Percentiles rank a stretch among this genome's conserved stretches.
Evolutionary conservation across 495 filamentous ascomycete species (phyloP).

Genomic region (Hypomontagnella monticulosa): DNA sequence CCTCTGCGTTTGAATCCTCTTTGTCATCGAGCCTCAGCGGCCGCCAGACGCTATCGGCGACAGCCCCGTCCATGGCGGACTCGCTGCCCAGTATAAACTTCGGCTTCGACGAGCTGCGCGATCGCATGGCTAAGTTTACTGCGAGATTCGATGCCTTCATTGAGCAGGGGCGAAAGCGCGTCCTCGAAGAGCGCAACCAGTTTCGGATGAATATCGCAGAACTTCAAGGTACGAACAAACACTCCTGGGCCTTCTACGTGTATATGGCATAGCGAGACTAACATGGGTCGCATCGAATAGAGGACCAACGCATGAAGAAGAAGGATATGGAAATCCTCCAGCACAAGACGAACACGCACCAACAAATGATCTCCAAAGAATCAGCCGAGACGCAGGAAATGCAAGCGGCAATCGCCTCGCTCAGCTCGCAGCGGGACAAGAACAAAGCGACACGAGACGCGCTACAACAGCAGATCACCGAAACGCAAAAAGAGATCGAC

Average conservation of each 20-base stretch:
- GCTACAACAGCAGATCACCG: conserved; percentile 79
- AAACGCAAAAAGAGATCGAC: conserved; percentile 75
- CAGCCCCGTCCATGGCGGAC: conserved; percentile 69
- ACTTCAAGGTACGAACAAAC: conserved; percentile 72
- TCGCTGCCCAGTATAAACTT: conserved; percentile 91
- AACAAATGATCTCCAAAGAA: conserved; percentile 85
- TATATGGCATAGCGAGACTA: conserved; percentile 9
- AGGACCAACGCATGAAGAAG: conserved; percentile 88
- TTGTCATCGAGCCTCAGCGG: conserved; percentile 75
- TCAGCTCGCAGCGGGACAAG: conserved; percentile 78
- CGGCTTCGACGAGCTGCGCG: conserved; percentile 94
- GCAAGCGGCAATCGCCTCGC: conserved; percentile 78
- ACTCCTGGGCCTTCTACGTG: conserved; percentile 17
- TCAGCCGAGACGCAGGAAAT: conserved; percentile 87
- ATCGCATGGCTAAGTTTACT: conserved; percentile 94
- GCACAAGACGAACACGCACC: conserved; percentile 78
- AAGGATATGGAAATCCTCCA: conserved; percentile 86
- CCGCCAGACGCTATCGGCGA: conserved; percentile 68
- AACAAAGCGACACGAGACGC: conserved; percentile 76
- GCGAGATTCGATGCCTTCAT: conserved; percentile 93
- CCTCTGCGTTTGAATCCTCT: conserved; percentile 78
- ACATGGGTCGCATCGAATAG: conserved; percentile 53
- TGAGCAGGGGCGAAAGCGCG: conserved; percentile 84
- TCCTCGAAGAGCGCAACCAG: conserved; percentile 91
- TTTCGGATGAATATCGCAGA: conserved; percentile 91